A percentile compares a stretch with the other conserved stretches of the same genome.
Conservation (phyloP, 192 early-diverging fungal genomes). For the Coemansia pectinata region DNA sequence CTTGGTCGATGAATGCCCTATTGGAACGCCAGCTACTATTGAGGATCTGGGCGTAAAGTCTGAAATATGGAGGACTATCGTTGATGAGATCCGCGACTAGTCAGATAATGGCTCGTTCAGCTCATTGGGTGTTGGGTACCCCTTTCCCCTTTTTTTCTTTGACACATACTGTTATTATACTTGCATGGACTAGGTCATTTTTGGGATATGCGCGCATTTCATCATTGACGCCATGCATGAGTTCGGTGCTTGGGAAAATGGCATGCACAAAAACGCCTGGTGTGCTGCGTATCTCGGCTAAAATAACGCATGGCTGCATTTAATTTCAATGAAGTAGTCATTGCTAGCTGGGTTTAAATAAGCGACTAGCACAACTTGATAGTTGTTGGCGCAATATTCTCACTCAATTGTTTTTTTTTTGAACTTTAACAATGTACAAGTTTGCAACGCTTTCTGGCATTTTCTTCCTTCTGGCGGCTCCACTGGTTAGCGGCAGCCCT, state of each 20-base stretch:
- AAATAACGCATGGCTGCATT: not conserved
- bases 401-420: not conserved
- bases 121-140: not conserved
- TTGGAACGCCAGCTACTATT: constrained; percentile 75
- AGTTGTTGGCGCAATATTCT: not conserved
- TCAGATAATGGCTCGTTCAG: not conserved
- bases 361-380: not conserved
- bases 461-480: not conserved
- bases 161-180: not conserved
- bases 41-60: constrained; percentile 66
- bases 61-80: constrained; percentile 51
- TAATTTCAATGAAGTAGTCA: not conserved
- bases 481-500: not conserved
- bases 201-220: not conserved
- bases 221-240: not conserved
- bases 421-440: not conserved
- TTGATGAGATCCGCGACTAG: not conserved
- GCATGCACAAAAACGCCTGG: not conserved
- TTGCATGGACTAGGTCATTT: not conserved
- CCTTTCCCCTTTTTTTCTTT: not conserved
- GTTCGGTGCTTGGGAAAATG: not conserved
- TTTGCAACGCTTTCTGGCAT: not conserved
- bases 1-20: constrained; percentile 29
- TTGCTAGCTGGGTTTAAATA: not conserved
- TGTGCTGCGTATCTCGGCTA: not conserved